phyloP scores from a whole-genome alignment of 1,284 basidiomycete genomes.

The Psilocybe mexicana region DNA sequence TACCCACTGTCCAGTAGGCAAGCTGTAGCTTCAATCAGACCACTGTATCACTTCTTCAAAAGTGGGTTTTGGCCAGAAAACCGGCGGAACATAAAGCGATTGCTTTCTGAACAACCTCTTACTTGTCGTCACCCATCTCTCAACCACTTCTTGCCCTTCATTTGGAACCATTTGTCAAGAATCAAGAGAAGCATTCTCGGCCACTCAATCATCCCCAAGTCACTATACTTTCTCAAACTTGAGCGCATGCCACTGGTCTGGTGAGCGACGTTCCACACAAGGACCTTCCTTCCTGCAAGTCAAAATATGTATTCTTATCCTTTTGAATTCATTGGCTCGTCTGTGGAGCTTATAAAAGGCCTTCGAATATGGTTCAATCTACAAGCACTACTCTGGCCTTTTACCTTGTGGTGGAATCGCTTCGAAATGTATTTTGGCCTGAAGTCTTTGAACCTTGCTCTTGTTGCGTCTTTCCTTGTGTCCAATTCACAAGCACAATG shows the following conservation, averaged over 20 bases:
- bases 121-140: not conserved
- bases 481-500: slow-evolving; percentile 45
- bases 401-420: slow-evolving; percentile 17
- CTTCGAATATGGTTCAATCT: slow-evolving; percentile 8
- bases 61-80: too few relatives aligned
- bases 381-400: not conserved
- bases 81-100: too few relatives aligned
- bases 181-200: slow-evolving; percentile 10
- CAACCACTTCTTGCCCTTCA: not conserved
- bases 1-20: too few relatives aligned
- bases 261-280: slow-evolving; percentile 22
- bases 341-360: slow-evolving; percentile 28
- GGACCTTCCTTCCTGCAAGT: slow-evolving; percentile 10
- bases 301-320: slow-evolving; percentile 10
- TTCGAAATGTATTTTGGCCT: slow-evolving; percentile 31
- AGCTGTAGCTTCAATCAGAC: too few relatives aligned
- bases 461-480: slow-evolving; percentile 30
- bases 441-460: slow-evolving; percentile 19
- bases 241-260: slow-evolving; percentile 21
- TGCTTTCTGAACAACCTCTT: too few relatives aligned
- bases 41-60: too few relatives aligned
- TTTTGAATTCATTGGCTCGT: slow-evolving; percentile 19
- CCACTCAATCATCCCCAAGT: not conserved
- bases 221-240: slow-evolving; percentile 2
- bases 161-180: not conserved